A percentile compares a stretch with the other conserved stretches of the same genome.
These are phyloP conservation scores for Diaporthe sp. DNA, from an alignment of 2,329 filamentous ascomycete species.

Conservation along the genomic window DNA sequence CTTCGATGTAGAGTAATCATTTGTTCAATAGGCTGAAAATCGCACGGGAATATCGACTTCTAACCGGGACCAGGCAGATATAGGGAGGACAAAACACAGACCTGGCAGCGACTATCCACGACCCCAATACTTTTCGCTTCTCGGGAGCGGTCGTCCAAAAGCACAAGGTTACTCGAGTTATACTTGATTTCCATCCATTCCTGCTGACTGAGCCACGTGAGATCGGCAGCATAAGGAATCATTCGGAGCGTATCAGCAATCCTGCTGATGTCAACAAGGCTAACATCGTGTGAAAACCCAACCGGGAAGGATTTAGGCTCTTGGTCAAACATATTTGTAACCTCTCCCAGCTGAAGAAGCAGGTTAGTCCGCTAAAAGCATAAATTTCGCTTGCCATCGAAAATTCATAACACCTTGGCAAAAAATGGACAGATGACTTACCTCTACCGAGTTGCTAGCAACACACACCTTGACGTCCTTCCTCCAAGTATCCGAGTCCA, in stretches of 20 bases:
- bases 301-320: neutral
- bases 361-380: neutral
- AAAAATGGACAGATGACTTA: neutral
- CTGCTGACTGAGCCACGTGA: neutral
- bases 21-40: neutral
- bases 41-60: no score
- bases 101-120: constrained; percentile 6
- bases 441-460: neutral
- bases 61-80: neutral
- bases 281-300: neutral
- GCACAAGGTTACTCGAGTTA: neutral
- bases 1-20: accelerated
- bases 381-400: accelerated
- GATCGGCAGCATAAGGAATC: neutral
- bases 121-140: constrained; percentile 11
- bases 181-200: constrained; percentile 18
- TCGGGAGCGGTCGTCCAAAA: neutral
- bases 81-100: neutral
- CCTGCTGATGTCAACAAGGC: neutral
- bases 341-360: neutral
- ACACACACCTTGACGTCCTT: neutral
- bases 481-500: neutral
- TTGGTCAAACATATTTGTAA: neutral
- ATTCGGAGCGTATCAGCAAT: neutral
- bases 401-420: neutral